Base-by-base conservation (phyloP, 2,329 filamentous ascomycete genomes). In the Diplocarpon mali region DNA sequence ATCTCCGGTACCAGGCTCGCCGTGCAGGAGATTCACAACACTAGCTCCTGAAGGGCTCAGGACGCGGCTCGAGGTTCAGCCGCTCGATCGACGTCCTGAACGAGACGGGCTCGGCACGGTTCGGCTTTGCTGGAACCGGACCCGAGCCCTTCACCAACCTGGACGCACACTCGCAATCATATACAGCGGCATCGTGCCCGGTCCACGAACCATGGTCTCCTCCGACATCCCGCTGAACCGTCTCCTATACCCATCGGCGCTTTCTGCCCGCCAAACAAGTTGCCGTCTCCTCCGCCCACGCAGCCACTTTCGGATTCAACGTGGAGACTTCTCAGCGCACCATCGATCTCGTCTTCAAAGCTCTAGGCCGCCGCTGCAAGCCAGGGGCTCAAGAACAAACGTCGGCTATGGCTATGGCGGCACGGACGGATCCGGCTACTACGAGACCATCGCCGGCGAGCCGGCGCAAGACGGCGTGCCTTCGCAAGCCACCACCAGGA, bases 221-320 rank as follows among this genome's bases (percentile, higher is more conserved):
- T 76, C 83, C 47, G 83, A 89, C 55, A 88, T 92, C 14, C 85
- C 85, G 0, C 72, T 92, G 4, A 92, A 90, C 65, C 84, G 90
- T 92, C 85, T 52, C 68, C 90, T 2, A 75, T 75, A 8, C 85
- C 85, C 0, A 83, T 90, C 53, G 70, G 76, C 42, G 80, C 90
- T 58, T 70, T 39, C 35, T 85, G 88, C 38, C 82, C 84, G 0
- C 72, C 75, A 11, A 74, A 75, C 49, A 80, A 74, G 10, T 80
- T 90, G 57, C 71, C 90, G 20, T 79, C 75, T 0, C 85, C 85
- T 0, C 82, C 78, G 0, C 78, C 80, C 55, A 76, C 17, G 83
- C 84, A 0, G 85, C 84, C 0, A 84, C 89, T 0, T 83, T 88
- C 0, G 85, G 88, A 0, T 83, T 83, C 45, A 90, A 89, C 58